Conservation (phyloP, 2,329 filamentous ascomycete genomes). For the Exophiala alcalophila region DNA sequence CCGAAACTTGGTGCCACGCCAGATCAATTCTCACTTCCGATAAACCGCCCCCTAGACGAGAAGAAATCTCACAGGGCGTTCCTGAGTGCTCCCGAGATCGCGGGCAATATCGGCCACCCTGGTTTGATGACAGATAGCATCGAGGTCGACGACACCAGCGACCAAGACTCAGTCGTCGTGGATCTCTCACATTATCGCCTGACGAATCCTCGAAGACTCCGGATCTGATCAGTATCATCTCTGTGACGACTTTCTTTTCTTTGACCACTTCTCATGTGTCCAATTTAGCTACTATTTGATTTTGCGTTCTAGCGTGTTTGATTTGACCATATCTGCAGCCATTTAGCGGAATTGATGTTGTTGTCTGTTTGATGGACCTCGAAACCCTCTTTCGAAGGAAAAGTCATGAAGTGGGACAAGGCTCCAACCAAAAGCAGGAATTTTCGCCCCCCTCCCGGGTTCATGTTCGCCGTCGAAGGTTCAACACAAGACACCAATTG, state of each 20-base stretch:
- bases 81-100: slow-evolving; percentile 11
- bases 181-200: slow-evolving; percentile 26
- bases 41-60: slow-evolving; percentile 16
- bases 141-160: slow-evolving; percentile 29
- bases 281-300: background rate
- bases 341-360: slow-evolving; percentile 8
- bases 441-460: no score
- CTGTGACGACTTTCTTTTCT: background rate
- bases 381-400: no score
- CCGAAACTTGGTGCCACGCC: slow-evolving; percentile 10
- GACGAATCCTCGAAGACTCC: slow-evolving; percentile 19
- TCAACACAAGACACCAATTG: no score
- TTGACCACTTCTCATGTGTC: slow-evolving; percentile 8
- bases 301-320: slow-evolving; percentile 17
- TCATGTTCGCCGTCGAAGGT: no score
- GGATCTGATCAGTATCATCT: slow-evolving; percentile 6
- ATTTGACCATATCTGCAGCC: slow-evolving; percentile 14
- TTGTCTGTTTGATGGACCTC: slow-evolving; percentile 2
- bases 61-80: slow-evolving; percentile 16
- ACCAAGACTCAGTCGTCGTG: slow-evolving; percentile 26
- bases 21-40: slow-evolving; percentile 4
- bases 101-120: background rate
- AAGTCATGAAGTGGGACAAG: no score
- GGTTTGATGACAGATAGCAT: slow-evolving; percentile 20
- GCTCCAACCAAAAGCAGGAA: no score